Evolutionary conservation across 108 stramenopile species (phyloP).

Genomic region (Fragilariopsis cylindrus): DNA sequence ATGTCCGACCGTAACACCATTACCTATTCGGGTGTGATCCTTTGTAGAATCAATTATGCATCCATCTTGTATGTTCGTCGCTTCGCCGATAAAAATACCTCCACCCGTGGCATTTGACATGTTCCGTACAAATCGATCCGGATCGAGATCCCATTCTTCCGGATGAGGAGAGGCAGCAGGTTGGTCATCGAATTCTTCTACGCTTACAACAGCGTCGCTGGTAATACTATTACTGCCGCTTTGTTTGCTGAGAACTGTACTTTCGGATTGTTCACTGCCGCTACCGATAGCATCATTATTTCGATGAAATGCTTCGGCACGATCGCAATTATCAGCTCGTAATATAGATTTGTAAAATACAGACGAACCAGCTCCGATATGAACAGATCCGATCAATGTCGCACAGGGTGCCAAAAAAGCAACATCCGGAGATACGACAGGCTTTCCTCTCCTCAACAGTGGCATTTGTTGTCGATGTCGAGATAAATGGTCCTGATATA

Average conservation of each 20-base stretch:
- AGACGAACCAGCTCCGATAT: slow-evolving; percentile 62
- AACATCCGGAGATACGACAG: slow-evolving; percentile 57
- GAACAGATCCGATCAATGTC: slow-evolving; percentile 82
- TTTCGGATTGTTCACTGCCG: neutral
- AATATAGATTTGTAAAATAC: slow-evolving; percentile 83
- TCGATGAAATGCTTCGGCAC: slow-evolving; percentile 45
- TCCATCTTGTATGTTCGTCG: slow-evolving; percentile 87
- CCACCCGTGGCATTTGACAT: slow-evolving; percentile 46
- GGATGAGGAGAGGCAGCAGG: slow-evolving; percentile 9
- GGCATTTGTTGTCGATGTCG: slow-evolving; percentile 79
- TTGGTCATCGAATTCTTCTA: slow-evolving; percentile 1
- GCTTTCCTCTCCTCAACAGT: slow-evolving; percentile 63
- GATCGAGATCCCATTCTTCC: slow-evolving; percentile 35
- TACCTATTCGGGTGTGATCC: slow-evolving; percentile 70
- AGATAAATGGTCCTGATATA: slow-evolving; percentile 72
- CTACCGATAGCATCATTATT: slow-evolving; percentile 15
- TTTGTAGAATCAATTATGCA: slow-evolving; percentile 67
- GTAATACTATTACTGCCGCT: neutral
- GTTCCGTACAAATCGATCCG: slow-evolving; percentile 11
- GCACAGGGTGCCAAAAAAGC: slow-evolving; percentile 87
- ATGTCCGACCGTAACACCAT: slow-evolving; percentile 87
- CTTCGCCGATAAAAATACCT: slow-evolving; percentile 80
- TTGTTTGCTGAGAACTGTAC: neutral
- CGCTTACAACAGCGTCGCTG: neutral
- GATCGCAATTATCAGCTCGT: slow-evolving; percentile 73